Conservation (phyloP, 768 basidiomycete genomes). For the Solioccasus polychromus region DNA sequence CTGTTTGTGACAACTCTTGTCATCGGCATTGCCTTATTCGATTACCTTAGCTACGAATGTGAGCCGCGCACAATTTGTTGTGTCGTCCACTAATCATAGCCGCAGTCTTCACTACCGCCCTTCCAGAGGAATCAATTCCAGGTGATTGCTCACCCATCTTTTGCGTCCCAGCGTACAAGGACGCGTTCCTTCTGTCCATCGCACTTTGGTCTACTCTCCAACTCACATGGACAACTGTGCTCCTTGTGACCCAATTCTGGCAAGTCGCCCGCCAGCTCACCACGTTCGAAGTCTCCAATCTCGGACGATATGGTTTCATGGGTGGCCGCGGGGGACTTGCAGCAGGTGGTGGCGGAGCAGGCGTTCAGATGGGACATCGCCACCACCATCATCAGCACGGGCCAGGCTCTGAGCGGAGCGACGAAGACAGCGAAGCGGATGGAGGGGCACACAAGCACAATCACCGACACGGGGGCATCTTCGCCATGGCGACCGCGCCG, state of each 20-base stretch:
- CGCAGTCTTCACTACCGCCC: slow-evolving; percentile 54
- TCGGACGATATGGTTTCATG: slow-evolving; percentile 96
- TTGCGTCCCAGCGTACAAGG: slow-evolving; percentile 68
- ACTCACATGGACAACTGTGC: slow-evolving; percentile 89
- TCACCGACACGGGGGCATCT: slow-evolving; percentile 41
- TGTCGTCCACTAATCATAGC: background rate
- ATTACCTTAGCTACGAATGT: slow-evolving; percentile 84
- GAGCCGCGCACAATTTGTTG: slow-evolving; percentile 29
- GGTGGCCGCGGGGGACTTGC: slow-evolving; percentile 80
- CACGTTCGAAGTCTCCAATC: slow-evolving; percentile 91
- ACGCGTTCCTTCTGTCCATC: slow-evolving; percentile 83
- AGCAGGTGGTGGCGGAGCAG: slow-evolving; percentile 51
- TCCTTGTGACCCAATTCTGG: slow-evolving; percentile 85
- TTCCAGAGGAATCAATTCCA: slow-evolving; percentile 7
- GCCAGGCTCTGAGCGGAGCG: slow-evolving; percentile 44
- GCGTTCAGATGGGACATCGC: slow-evolving; percentile 77
- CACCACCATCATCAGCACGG: slow-evolving; percentile 36
- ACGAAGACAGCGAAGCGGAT: slow-evolving; percentile 38
- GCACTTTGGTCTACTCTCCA: slow-evolving; percentile 87
- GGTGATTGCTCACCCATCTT: slow-evolving; percentile 37
- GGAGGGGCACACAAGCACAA: slow-evolving; percentile 40
- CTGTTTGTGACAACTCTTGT: slow-evolving; percentile 90
- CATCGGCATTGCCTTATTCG: slow-evolving; percentile 73
- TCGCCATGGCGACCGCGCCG: slow-evolving; percentile 31
- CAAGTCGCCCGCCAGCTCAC: slow-evolving; percentile 95